Conservation (phyloP, 192 early-diverging fungal genomes). For the Entophlyctis helioformis region DNA sequence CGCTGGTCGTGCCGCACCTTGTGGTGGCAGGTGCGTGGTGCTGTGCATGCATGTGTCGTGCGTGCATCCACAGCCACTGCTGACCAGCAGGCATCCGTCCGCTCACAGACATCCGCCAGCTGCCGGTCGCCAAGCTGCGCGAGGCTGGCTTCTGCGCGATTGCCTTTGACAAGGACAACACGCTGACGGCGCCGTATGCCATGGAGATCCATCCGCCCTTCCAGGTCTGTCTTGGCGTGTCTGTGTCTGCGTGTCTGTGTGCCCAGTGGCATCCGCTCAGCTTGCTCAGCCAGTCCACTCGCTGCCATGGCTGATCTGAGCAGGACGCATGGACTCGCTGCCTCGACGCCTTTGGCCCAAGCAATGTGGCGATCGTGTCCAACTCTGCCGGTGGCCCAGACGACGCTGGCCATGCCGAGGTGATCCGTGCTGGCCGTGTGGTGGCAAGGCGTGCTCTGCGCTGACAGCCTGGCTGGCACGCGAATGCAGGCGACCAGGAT, state of each 20-base stretch:
- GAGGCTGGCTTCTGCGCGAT: slow-evolving; percentile 54
- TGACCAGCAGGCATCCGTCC: no score
- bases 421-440: neutral
- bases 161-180: slow-evolving; percentile 98
- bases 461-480: neutral
- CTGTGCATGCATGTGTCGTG: slow-evolving; percentile 8
- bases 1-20: slow-evolving; percentile 65
- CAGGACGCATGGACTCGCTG: slow-evolving; percentile 57
- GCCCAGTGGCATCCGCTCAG: no score
- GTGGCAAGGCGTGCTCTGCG: neutral
- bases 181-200: slow-evolving; percentile 75
- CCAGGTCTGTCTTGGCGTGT: no score
- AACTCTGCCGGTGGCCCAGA: slow-evolving; percentile 84
- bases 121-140: slow-evolving; percentile 52
- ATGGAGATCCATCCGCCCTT: slow-evolving; percentile 58
- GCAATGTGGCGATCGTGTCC: slow-evolving; percentile 70
- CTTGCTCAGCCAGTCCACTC: no score
- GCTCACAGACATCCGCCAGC: slow-evolving; percentile 57
- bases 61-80: neutral
- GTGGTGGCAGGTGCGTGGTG: slow-evolving; percentile 54
- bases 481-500: slow-evolving; percentile 4
- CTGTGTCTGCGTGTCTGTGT: no score
- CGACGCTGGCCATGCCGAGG: slow-evolving; percentile 40
- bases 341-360: slow-evolving; percentile 41
- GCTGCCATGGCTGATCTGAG: no score